A percentile compares a stretch with the other conserved stretches of the same genome.
Evolutionary conservation across 2,329 filamentous ascomycete species (phyloP).

Genomic region (Neofusicoccum laricinum): DNA sequence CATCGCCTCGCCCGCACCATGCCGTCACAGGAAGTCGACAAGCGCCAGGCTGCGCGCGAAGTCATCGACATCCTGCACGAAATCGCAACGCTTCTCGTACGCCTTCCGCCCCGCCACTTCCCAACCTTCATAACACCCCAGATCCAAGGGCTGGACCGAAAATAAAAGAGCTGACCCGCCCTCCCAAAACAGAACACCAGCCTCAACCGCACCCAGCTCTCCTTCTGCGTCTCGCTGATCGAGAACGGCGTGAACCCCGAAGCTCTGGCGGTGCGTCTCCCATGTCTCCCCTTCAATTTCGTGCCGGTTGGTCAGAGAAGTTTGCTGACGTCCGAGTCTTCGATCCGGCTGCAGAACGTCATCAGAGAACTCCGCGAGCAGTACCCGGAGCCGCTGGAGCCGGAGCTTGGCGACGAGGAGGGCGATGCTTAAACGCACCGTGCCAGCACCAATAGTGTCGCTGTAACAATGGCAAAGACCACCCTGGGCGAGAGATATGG

Average conservation of each 20-base stretch:
- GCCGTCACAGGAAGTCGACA: slow-evolving; percentile 49
- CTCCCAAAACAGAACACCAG: slow-evolving; percentile 73
- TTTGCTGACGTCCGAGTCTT: neutral
- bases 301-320: neutral
- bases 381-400: slow-evolving; percentile 27
- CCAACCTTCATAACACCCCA: neutral
- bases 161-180: neutral
- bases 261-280: slow-evolving; percentile 74
- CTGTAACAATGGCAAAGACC: no score
- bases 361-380: slow-evolving; percentile 45
- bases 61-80: slow-evolving; percentile 81
- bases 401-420: neutral
- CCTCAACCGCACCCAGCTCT: slow-evolving; percentile 84
- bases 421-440: neutral
- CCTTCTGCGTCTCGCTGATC: slow-evolving; percentile 93
- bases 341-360: slow-evolving; percentile 39
- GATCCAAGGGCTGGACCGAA: no score
- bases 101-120: slow-evolving; percentile 28
- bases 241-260: slow-evolving; percentile 97
- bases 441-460: no score
- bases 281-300: neutral
- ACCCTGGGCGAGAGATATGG: neutral
- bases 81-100: slow-evolving; percentile 83
- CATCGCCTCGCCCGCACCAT: neutral
- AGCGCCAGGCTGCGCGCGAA: slow-evolving; percentile 74